Evolutionary conservation across 257 asterid genomes (phyloP).

Genomic region (Eustoma russellianum): DNA sequence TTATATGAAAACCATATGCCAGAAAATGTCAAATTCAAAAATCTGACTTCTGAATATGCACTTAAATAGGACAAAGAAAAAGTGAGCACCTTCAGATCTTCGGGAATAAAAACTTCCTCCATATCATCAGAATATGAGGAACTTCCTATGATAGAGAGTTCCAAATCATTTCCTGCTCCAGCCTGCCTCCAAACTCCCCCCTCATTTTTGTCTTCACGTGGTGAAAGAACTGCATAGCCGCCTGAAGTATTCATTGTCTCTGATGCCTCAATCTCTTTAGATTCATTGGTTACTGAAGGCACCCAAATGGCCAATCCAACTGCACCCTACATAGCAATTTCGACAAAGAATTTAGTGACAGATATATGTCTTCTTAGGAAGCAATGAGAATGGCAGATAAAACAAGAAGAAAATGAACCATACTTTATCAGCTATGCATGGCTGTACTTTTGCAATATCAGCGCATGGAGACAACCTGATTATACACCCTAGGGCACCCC

Average conservation of each 20-base stretch:
- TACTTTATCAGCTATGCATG: no score
- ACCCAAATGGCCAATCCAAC: conserved; percentile 99
- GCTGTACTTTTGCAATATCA: no score
- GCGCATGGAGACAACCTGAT: no score
- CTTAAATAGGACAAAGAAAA: conserved; percentile 3
- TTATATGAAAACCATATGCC: background rate
- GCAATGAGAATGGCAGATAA: background rate
- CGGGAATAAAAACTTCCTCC: conserved; percentile 51
- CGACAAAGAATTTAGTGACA: background rate
- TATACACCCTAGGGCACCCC: no score
- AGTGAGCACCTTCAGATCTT: conserved; percentile 60
- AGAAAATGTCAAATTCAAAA: conserved; percentile 2
- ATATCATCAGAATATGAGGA: conserved; percentile 28
- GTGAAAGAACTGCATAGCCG: conserved; percentile 61
- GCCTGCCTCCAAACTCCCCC: conserved; percentile 31
- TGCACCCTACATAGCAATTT: conserved; percentile 59
- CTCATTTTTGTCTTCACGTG: conserved; percentile 46
- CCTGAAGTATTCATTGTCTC: conserved; percentile 40
- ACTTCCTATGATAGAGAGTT: conserved; percentile 51
- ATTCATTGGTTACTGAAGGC: conserved; percentile 81
- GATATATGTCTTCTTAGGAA: background rate
- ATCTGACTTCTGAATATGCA: conserved; percentile 13
- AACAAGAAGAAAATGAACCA: background rate
- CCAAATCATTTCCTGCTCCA: conserved; percentile 52
- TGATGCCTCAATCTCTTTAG: conserved; percentile 51